Evolutionary conservation across 805 yeast genomes (phyloP), one percentile per base, ranked within the genome.

Genomic region (Saturnispora sanitii): DNA sequence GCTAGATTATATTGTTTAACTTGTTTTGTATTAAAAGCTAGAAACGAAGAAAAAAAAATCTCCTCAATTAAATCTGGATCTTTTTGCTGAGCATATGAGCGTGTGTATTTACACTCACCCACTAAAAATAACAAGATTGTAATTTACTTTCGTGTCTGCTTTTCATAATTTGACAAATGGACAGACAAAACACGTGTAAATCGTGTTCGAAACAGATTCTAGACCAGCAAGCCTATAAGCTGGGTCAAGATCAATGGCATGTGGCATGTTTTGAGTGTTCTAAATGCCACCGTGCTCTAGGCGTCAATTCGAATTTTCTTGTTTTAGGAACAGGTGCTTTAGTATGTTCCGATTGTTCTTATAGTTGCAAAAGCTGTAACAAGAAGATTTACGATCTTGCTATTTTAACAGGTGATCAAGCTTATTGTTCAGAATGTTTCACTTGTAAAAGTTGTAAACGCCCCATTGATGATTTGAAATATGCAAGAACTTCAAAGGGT

Each of bases 161-260:
- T n/a, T 27, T 27, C 27, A 12, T 8, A 8, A 8, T 25, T 12
- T 25, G 12, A 25, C n/a, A 6, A 11, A 29, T 42, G 34, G 41
- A 29, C 15, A 28, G 17, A 22, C 33, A 33, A 20, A 39, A 54
- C 21, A 53, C 54, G 34, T 61, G 66, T 45, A 58, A 58, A 39
- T 54, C 52, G 40, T 73, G 79, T 48, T 53, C 64, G 30, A 55
- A 70, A 44, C 65, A 80, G 21, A 83, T 90, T 37, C 73, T 73
- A 16, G 94, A 85, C 53, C 96, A 96, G 25, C 94, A 88, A 49
- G 97, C 97, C 3, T 92, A 86, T 57, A 97, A 90, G 57, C 67
- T 90, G 37, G 95, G 95, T 19, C 94, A 82, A 21, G 90, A 86
- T 56, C 75, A 95, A 48, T 92, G 98, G 98, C 98, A 92, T 59